phyloP scores from a whole-genome alignment of 495 filamentous ascomycete species.

The Sordaria brevicollis region DNA sequence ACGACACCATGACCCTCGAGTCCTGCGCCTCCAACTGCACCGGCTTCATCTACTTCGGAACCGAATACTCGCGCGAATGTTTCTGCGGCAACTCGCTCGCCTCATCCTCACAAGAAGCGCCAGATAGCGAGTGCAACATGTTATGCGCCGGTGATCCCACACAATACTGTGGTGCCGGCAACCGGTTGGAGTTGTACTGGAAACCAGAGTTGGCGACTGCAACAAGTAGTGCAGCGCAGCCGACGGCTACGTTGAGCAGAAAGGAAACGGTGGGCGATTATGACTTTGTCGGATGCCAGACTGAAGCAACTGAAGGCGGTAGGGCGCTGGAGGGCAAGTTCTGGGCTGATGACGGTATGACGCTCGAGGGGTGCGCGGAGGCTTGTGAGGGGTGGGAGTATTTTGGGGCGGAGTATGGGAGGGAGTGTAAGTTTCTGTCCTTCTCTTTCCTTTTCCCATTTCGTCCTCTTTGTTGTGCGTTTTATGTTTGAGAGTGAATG shows the following conservation, averaged over 20 bases:
- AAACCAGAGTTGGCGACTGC: conserved; percentile 27
- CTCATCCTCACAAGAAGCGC: no score
- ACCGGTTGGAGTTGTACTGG: conserved; percentile 36
- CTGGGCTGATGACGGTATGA: conserved; percentile 26
- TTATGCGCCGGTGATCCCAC: conserved; percentile 34
- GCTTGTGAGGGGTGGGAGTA: conserved; percentile 29
- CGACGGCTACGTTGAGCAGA: conserved; percentile 23
- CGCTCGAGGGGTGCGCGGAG: conserved; percentile 29
- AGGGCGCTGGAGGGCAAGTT: conserved; percentile 18
- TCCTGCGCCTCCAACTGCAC: conserved; percentile 36
- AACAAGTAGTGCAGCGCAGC: conserved; percentile 15
- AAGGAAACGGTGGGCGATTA: conserved; percentile 29
- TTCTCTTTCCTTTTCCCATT: not conserved
- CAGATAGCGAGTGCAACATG: conserved; percentile 38
- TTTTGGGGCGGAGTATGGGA: conserved; percentile 33
- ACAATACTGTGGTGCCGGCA: conserved; percentile 35
- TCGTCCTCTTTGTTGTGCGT: not conserved
- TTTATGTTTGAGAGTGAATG: not conserved
- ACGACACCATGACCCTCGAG: conserved; percentile 42
- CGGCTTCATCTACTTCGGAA: conserved; percentile 35
- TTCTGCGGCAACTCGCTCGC: conserved; percentile 41
- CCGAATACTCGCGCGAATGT: conserved; percentile 42
- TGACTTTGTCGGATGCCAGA: conserved; percentile 33
- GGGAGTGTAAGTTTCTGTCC: conserved; percentile 26
- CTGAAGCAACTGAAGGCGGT: conserved; percentile 21